Evolutionary conservation across 2,329 filamentous ascomycete species (phyloP).

Genomic region (Fusarium cicatricum): DNA sequence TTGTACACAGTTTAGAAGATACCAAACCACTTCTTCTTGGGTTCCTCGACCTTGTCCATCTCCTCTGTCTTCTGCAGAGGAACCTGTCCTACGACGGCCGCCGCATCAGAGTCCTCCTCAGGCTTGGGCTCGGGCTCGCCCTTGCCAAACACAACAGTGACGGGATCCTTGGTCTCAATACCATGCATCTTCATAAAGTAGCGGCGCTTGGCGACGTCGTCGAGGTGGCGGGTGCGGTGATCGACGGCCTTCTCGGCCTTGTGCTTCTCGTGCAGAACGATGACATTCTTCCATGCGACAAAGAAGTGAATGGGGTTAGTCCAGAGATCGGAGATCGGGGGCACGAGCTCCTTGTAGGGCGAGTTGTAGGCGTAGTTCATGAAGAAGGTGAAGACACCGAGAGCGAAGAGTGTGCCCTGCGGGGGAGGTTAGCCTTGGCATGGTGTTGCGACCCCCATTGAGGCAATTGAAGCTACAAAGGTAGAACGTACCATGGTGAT

Average conservation of each 20-base stretch:
- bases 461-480: neutral
- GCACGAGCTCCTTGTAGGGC: conserved; percentile 81
- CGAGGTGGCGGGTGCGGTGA: conserved; percentile 75
- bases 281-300: conserved; percentile 72
- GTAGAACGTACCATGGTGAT: conserved; percentile 78
- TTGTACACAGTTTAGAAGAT: conserved; percentile 67
- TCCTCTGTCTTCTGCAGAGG: conserved; percentile 39
- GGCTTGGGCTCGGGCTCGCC: conserved; percentile 44
- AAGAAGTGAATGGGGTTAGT: conserved; percentile 74
- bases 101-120: conserved; percentile 49
- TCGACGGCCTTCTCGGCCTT: conserved; percentile 73
- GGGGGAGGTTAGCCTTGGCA: conserved; percentile 6
- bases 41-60: conserved; percentile 42
- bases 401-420: conserved; percentile 70
- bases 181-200: conserved; percentile 89
- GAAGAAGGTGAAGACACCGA: conserved; percentile 77
- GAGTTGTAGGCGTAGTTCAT: conserved; percentile 82
- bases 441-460: neutral
- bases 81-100: conserved; percentile 48
- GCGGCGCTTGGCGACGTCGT: conserved; percentile 87
- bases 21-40: conserved; percentile 82
- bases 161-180: conserved; percentile 69
- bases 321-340: conserved; percentile 72
- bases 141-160: conserved; percentile 56
- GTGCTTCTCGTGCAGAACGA: conserved; percentile 79